Conservation (phyloP, 108 stramenopile species). For the Skeletonema marinoi region DNA sequence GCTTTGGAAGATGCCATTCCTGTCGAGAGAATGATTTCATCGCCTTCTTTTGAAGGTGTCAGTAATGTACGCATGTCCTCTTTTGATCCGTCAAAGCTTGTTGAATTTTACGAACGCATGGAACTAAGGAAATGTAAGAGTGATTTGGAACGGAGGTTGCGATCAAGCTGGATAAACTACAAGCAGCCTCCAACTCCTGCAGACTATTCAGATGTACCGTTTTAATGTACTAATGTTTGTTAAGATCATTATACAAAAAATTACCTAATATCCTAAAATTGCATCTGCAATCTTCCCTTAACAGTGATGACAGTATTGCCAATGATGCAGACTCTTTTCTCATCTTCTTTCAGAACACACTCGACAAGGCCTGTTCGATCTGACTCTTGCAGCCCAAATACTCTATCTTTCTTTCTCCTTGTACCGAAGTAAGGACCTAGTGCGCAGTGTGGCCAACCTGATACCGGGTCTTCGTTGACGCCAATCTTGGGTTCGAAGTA, state of each 20-base stretch:
- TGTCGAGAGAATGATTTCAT: slow-evolving; percentile 15
- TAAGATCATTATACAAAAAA: not conserved
- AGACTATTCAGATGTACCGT: slow-evolving; percentile 65
- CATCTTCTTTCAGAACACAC: slow-evolving; percentile 59
- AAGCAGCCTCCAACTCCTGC: slow-evolving; percentile 56
- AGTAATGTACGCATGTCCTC: slow-evolving; percentile 37
- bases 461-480: slow-evolving; percentile 96
- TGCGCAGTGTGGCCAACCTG: slow-evolving; percentile 92
- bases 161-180: slow-evolving; percentile 41
- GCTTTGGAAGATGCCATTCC: slow-evolving; percentile 31
- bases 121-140: slow-evolving; percentile 37
- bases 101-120: slow-evolving; percentile 36
- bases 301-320: slow-evolving; percentile 62
- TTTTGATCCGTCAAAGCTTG: slow-evolving; percentile 35
- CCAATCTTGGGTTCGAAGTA: slow-evolving; percentile 92
- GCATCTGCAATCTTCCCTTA: slow-evolving; percentile 10
- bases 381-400: slow-evolving; percentile 84
- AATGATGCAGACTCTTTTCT: slow-evolving; percentile 46
- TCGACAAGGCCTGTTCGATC: slow-evolving; percentile 80
- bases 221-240: slow-evolving; percentile 34
- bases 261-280: not conserved
- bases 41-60: slow-evolving; percentile 34
- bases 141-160: slow-evolving; percentile 36
- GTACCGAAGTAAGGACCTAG: slow-evolving; percentile 88
- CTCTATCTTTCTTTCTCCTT: slow-evolving; percentile 63